Percentiles rank a stretch among this genome's conserved stretches.
Evolutionary conservation across 306 rosid species (phyloP).

Genomic region (Prunus dulcis): DNA sequence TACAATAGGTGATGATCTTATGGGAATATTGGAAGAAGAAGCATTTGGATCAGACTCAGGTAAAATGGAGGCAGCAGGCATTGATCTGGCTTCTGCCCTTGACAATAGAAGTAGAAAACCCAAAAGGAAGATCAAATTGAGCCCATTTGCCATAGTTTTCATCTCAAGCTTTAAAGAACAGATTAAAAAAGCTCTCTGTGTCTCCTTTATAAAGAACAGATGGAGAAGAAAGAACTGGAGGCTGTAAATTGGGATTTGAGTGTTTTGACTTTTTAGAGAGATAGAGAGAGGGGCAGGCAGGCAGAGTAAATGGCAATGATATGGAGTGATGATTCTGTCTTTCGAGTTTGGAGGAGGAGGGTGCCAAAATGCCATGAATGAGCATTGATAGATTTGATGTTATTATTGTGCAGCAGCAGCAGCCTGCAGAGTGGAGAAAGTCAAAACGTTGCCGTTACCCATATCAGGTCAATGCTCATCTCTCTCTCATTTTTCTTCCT

Average conservation of each 20-base stretch:
- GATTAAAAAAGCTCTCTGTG: not conserved
- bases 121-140: slow-evolving; percentile 29
- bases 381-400: slow-evolving; percentile 27
- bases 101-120: slow-evolving; percentile 25
- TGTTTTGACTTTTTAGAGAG: not conserved
- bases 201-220: not conserved
- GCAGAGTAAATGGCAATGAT: no score
- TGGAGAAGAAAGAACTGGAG: not conserved
- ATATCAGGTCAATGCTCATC: slow-evolving; percentile 25
- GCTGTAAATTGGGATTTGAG: not conserved
- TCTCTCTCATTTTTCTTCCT: slow-evolving; percentile 8
- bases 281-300: not conserved
- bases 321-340: not conserved
- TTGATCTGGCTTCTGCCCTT: slow-evolving; percentile 28
- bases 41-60: slow-evolving; percentile 21
- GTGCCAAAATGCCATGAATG: slow-evolving; percentile 20
- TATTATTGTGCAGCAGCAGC: not conserved
- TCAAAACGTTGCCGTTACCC: slow-evolving; percentile 34
- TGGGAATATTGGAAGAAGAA: not conserved
- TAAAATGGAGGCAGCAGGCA: slow-evolving; percentile 5
- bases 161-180: not conserved
- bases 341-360: not conserved
- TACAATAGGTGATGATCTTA: slow-evolving; percentile 21
- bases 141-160: slow-evolving; percentile 31
- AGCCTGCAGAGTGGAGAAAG: slow-evolving; percentile 10